Conservation (phyloP, 2,329 filamentous ascomycete species). For the Colletotrichum sp. region DNA sequence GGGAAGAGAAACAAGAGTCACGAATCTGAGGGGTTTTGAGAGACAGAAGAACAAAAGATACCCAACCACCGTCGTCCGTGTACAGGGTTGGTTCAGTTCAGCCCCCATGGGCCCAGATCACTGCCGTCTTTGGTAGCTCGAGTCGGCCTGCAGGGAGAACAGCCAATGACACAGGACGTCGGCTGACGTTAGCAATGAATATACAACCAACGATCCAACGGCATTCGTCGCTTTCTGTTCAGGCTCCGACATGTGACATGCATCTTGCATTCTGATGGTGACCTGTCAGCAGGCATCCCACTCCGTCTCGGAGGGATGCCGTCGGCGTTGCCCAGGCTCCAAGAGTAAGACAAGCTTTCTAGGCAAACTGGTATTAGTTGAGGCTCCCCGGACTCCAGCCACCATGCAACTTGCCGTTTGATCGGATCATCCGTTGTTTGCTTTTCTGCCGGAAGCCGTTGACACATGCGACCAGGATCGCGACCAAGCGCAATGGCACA, state of each 20-base stretch:
- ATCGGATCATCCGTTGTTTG: background rate
- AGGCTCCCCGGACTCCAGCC: background rate
- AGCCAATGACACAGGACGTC: background rate
- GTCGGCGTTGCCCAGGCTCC: background rate
- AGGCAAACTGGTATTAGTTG: background rate
- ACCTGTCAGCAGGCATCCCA: background rate
- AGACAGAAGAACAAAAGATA: background rate
- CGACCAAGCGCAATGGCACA: background rate
- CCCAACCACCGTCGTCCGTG: background rate
- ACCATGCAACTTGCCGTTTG: background rate
- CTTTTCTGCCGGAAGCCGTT: background rate
- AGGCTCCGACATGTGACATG: background rate
- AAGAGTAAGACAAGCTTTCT: conserved; percentile 2
- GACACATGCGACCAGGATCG: background rate
- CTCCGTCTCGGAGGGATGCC: background rate
- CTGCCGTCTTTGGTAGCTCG: background rate
- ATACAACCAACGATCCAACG: background rate
- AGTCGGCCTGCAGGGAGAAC: background rate
- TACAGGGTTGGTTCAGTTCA: background rate
- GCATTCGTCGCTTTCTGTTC: background rate
- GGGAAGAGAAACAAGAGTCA: background rate
- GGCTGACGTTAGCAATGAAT: conserved; percentile 3
- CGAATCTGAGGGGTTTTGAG: background rate
- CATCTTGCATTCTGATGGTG: background rate
- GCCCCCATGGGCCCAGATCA: background rate